These are phyloP conservation scores for Wickerhamiella kurtzmanii DNA, from an alignment of 805 yeast genomes.

Conservation along the genomic window DNA sequence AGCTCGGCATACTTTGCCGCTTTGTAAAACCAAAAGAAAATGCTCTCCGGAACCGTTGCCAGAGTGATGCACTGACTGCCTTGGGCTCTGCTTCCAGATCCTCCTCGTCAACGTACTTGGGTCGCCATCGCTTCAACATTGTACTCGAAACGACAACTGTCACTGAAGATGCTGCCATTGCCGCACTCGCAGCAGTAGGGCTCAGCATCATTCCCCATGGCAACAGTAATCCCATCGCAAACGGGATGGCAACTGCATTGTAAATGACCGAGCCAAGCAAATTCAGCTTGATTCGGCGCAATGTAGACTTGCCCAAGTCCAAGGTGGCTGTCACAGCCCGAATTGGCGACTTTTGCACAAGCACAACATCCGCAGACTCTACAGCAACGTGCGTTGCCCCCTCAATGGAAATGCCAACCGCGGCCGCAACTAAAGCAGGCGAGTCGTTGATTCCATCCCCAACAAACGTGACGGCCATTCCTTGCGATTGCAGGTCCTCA, in stretches of 20 bases:
- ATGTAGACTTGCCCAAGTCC: slow-evolving; percentile 56
- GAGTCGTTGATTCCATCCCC: slow-evolving; percentile 99
- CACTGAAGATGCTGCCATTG: slow-evolving; percentile 88
- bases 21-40: neutral
- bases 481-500: slow-evolving; percentile 34
- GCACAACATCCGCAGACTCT: slow-evolving; percentile 88
- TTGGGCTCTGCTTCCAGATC: neutral
- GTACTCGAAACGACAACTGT: slow-evolving; percentile 79
- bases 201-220: slow-evolving; percentile 64
- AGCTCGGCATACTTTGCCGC: neutral
- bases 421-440: slow-evolving; percentile 82
- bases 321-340: slow-evolving; percentile 37
- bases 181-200: slow-evolving; percentile 81
- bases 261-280: slow-evolving; percentile 77
- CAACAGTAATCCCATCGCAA: slow-evolving; percentile 83
- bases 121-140: slow-evolving; percentile 44
- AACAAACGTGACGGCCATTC: slow-evolving; percentile 56
- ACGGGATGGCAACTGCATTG: slow-evolving; percentile 78
- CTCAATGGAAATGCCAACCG: slow-evolving; percentile 81
- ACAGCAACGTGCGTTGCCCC: slow-evolving; percentile 93
- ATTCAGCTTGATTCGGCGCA: slow-evolving; percentile 65
- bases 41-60: neutral
- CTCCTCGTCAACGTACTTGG: neutral
- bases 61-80: neutral
- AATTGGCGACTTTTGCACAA: slow-evolving; percentile 29